These are phyloP conservation scores for Funneliformis mosseae DNA, from an alignment of 192 early-diverging fungal species.

Conservation along the genomic window DNA sequence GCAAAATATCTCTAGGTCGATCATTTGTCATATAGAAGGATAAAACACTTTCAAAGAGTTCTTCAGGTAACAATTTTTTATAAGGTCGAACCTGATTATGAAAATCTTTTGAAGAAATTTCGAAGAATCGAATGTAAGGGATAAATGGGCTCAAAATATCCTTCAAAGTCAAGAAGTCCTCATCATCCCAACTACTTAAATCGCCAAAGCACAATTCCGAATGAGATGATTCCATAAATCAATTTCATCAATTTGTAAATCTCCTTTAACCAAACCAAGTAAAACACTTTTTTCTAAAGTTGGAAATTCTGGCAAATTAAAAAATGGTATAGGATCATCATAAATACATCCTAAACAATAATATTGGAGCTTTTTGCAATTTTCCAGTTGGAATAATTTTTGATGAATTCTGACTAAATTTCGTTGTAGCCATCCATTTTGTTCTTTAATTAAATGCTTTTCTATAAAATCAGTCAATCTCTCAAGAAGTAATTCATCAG, in stretches of 20 bases:
- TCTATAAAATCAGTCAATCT: background rate
- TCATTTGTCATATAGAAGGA: background rate
- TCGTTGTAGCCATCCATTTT: background rate
- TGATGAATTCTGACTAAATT: slow-evolving; percentile 14
- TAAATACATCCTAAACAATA: background rate
- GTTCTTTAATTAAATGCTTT: slow-evolving; percentile 11
- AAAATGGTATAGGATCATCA: slow-evolving; percentile 12
- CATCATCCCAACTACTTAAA: background rate
- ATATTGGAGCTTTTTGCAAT: slow-evolving; percentile 4
- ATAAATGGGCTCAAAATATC: no score
- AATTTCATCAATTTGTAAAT: background rate
- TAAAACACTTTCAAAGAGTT: background rate
- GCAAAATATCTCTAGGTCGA: no score
- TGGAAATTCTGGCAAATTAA: slow-evolving; percentile 2
- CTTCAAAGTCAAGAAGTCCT: background rate
- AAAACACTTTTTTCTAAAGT: background rate
- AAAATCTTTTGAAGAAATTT: slow-evolving; percentile 19
- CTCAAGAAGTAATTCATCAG: slow-evolving; percentile 23
- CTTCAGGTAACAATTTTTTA: background rate
- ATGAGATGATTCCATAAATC: slow-evolving; percentile 24
- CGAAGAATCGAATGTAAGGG: no score
- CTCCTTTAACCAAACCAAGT: no score
- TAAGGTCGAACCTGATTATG: slow-evolving; percentile 3
- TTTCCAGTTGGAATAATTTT: background rate
- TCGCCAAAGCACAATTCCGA: background rate